Conservation (phyloP, 2,329 filamentous ascomycete species). For the Neonectria neomacrospora region DNA sequence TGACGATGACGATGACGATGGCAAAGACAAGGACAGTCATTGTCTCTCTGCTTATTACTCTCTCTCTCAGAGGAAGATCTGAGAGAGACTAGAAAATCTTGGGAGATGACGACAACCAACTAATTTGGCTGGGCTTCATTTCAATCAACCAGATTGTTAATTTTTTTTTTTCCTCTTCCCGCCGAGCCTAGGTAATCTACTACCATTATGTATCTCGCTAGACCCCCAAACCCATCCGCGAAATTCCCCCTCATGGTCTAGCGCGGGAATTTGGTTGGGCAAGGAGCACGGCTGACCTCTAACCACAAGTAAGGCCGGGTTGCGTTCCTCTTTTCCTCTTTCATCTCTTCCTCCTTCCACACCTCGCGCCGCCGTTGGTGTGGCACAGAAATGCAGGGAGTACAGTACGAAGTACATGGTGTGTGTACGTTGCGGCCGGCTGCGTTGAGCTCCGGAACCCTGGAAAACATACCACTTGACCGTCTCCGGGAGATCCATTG, state of each 20-base stretch:
- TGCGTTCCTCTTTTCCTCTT: background rate
- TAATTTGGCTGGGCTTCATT: conserved; percentile 17
- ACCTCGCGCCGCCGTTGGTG: background rate
- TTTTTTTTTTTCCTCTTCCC: conserved; percentile 1
- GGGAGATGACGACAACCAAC: conserved; percentile 15
- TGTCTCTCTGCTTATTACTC: background rate
- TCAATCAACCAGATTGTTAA: conserved; percentile 12
- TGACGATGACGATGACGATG: no score
- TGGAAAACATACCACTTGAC: conserved; percentile 23
- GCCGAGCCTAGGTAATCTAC: conserved; percentile 5
- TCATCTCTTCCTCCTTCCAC: background rate
- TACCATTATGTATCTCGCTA: conserved; percentile 9
- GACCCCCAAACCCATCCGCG: conserved; percentile 6
- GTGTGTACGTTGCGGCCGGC: conserved; percentile 7
- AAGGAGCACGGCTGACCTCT: conserved; percentile 9
- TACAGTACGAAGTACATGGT: background rate
- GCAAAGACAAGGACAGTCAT: no score
- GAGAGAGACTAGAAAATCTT: conserved; percentile 1
- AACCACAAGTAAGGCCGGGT: background rate
- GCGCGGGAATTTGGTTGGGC: conserved; percentile 25
- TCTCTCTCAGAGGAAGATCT: conserved; percentile 2
- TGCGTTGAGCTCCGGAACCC: conserved; percentile 10
- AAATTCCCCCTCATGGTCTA: conserved; percentile 27
- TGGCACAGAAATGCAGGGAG: background rate
- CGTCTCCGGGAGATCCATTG: background rate